These are phyloP conservation scores for Phlebiopsis gigantea DNA, from an alignment of 768 basidiomycete species.

Conservation along the genomic window DNA sequence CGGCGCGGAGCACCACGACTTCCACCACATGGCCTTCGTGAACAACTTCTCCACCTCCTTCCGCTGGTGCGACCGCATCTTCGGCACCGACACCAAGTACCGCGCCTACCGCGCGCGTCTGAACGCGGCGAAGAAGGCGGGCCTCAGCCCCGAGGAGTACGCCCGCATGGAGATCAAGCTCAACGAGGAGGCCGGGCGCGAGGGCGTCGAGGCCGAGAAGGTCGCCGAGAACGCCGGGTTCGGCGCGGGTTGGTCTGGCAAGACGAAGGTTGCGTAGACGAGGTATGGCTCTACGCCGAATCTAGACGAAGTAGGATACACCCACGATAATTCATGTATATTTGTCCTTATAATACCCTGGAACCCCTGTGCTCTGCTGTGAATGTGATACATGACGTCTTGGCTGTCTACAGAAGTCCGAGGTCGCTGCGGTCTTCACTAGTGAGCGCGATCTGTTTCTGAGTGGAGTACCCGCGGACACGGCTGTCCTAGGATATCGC, in stretches of 20 bases:
- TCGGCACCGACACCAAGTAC: constrained; percentile 92
- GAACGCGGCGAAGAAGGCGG: constrained; percentile 43
- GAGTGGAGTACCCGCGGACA: too few relatives aligned
- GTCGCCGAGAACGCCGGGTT: constrained; percentile 25
- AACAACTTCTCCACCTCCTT: constrained; percentile 94
- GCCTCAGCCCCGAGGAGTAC: constrained; percentile 46
- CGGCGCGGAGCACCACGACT: constrained; percentile 96
- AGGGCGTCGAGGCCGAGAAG: constrained; percentile 67
- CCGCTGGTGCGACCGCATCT: constrained; percentile 87
- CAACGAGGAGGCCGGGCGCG: constrained; percentile 65
- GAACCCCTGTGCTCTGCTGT: too few relatives aligned
- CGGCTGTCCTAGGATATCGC: too few relatives aligned
- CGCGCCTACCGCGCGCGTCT: constrained; percentile 65
- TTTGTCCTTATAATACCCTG: too few relatives aligned
- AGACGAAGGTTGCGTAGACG: constrained; percentile 15
- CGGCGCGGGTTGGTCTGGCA: constrained; percentile 7
- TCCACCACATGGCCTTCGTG: constrained; percentile 95
- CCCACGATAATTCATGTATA: too few relatives aligned
- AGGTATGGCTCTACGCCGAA: too few relatives aligned
- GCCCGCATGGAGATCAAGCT: constrained; percentile 55
- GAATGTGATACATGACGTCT: too few relatives aligned
- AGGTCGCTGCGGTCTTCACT: too few relatives aligned
- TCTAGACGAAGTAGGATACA: too few relatives aligned
- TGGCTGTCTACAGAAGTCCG: too few relatives aligned
- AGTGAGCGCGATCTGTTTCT: too few relatives aligned